Evolutionary conservation across 495 filamentous ascomycete genomes (phyloP).

Genomic region (Entonaema liquescens): DNA sequence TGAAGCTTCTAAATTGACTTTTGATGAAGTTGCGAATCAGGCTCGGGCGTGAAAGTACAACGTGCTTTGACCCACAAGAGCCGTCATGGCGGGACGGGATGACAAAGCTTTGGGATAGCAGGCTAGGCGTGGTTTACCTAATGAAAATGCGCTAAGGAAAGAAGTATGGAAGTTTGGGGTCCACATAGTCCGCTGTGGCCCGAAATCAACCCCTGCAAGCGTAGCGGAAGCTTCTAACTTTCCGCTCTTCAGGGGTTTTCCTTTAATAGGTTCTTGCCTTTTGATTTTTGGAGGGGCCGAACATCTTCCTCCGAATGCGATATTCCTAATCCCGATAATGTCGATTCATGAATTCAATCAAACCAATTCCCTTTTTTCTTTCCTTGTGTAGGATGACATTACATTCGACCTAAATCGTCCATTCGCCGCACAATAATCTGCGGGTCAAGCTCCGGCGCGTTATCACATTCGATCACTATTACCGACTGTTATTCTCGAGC

Average conservation of each 20-base stretch:
- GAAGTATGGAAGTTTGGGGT: not conserved
- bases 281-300: slow-evolving; percentile 75
- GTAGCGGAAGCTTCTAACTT: slow-evolving; percentile 26
- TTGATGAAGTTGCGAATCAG: slow-evolving; percentile 3
- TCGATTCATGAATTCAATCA: slow-evolving; percentile 31
- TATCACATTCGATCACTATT: slow-evolving; percentile 41
- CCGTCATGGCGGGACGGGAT: not conserved
- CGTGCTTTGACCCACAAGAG: not conserved
- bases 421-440: slow-evolving; percentile 17
- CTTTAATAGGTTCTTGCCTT: slow-evolving; percentile 18
- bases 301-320: slow-evolving; percentile 82
- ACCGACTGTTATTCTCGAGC: slow-evolving; percentile 35
- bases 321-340: slow-evolving; percentile 22
- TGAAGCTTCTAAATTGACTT: not conserved
- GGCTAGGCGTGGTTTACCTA: not conserved
- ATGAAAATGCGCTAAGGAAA: not conserved
- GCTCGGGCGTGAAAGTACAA: not conserved
- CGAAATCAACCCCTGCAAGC: slow-evolving; percentile 26
- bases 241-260: slow-evolving; percentile 25
- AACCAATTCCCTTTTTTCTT: not conserved
- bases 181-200: not conserved
- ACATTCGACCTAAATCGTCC: slow-evolving; percentile 10
- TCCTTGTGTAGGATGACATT: slow-evolving; percentile 4
- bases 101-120: not conserved
- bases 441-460: slow-evolving; percentile 36